A percentile compares a stretch with the other conserved stretches of the same genome.
These are phyloP conservation scores for Trametopsis cervina DNA, from an alignment of 768 basidiomycete species.

Conservation along the genomic window DNA sequence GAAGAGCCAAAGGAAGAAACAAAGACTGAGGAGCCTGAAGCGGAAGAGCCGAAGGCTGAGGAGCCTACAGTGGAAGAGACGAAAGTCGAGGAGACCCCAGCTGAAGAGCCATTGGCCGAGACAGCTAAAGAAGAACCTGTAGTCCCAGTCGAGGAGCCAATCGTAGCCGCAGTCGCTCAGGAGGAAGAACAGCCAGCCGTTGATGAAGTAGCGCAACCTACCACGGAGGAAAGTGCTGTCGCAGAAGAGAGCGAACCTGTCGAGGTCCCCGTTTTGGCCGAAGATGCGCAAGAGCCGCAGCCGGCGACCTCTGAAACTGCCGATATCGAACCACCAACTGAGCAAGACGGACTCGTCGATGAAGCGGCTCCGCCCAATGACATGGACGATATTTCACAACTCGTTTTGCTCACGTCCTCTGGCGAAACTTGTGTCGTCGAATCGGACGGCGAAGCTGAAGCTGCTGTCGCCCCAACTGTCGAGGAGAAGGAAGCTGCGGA, in stretches of 20 bases:
- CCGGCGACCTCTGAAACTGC: not conserved
- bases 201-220: not conserved
- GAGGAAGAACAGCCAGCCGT: too few species aligned
- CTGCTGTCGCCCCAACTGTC: not conserved
- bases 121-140: not conserved
- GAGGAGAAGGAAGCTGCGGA: not conserved
- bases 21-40: not conserved
- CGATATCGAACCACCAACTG: too few species aligned
- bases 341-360: not conserved
- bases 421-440: conserved; percentile 5
- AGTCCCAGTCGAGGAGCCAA: not conserved
- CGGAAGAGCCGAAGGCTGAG: not conserved
- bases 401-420: conserved; percentile 3
- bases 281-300: not conserved
- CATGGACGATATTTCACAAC: not conserved
- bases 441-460: not conserved
- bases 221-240: not conserved
- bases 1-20: not conserved
- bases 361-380: not conserved
- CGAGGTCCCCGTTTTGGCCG: not conserved
- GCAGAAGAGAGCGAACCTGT: not conserved
- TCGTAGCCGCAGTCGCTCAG: not conserved
- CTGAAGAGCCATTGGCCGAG: not conserved
- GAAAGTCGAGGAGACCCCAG: not conserved
- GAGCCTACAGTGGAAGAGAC: conserved; percentile 1